These are phyloP conservation scores for Starmerella bombicola DNA, from an alignment of 805 yeast species.

Conservation along the genomic window DNA sequence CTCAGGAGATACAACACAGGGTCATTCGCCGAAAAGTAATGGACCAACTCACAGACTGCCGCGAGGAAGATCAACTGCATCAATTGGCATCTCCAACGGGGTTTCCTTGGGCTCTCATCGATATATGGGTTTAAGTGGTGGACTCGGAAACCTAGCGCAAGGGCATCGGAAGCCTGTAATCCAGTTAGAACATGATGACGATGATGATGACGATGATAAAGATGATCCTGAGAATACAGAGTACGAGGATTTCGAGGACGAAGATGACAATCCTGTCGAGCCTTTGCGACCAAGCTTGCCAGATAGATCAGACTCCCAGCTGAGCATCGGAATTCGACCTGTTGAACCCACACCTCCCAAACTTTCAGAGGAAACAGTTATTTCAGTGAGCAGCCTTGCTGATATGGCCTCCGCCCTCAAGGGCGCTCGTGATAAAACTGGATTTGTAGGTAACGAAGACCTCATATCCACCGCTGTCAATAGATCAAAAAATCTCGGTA, in stretches of 20 bases:
- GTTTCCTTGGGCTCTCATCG: slow-evolving; percentile 7
- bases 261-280: neutral
- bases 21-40: neutral
- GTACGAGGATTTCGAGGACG: slow-evolving; percentile 12
- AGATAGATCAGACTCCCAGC: slow-evolving; percentile 4
- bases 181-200: slow-evolving; percentile 19
- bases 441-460: slow-evolving; percentile 22
- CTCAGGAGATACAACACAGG: neutral
- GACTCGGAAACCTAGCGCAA: slow-evolving; percentile 8
- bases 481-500: slow-evolving; percentile 17
- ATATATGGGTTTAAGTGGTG: slow-evolving; percentile 9
- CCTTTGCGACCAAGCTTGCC: neutral
- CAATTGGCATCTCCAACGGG: neutral
- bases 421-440: slow-evolving; percentile 15
- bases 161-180: slow-evolving; percentile 14
- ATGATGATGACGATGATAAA: slow-evolving; percentile 13
- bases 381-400: slow-evolving; percentile 21
- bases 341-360: slow-evolving; percentile 24
- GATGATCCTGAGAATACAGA: slow-evolving; percentile 7
- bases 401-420: slow-evolving; percentile 23
- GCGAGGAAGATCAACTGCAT: neutral
- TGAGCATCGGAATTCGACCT: slow-evolving; percentile 19
- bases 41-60: neutral
- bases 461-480: slow-evolving; percentile 20
- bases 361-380: slow-evolving; percentile 22